Percentiles rank a stretch among this genome's conserved stretches.
Conservation (phyloP, 805 yeast species). For the Ascoidea asiatica region DNA sequence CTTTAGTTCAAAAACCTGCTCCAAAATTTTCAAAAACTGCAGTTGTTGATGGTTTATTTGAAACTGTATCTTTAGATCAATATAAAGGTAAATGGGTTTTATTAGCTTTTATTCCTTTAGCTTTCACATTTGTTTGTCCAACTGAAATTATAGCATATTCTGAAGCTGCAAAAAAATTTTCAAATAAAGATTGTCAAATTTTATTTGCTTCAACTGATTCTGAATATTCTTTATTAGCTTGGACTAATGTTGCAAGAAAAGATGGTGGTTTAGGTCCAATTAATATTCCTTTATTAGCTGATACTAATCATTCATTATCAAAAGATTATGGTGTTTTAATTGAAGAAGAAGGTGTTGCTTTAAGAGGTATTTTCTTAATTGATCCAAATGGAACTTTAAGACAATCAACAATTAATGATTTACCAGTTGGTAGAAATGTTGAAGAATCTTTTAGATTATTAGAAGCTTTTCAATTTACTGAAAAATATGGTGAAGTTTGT, state of each 20-base stretch:
- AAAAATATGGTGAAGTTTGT: slow-evolving; percentile 98
- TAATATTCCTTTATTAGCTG: slow-evolving; percentile 89
- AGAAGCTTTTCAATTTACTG: slow-evolving; percentile 99
- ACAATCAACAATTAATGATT: slow-evolving; percentile 96
- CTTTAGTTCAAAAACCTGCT: slow-evolving; percentile 89
- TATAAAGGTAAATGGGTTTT: slow-evolving; percentile 98
- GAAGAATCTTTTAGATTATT: slow-evolving; percentile 95
- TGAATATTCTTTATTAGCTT: slow-evolving; percentile 92
- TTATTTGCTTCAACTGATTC: slow-evolving; percentile 98
- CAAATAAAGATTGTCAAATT: slow-evolving; percentile 76
- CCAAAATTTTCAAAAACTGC: slow-evolving; percentile 95
- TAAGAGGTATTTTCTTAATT: slow-evolving; percentile 96
- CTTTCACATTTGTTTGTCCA: slow-evolving; percentile 99
- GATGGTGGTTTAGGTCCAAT: slow-evolving; percentile 98
- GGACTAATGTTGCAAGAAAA: slow-evolving; percentile 94
- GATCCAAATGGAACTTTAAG: slow-evolving; percentile 92
- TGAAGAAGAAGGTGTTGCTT: slow-evolving; percentile 92
- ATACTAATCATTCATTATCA: slow-evolving; percentile 90
- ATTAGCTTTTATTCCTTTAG: slow-evolving; percentile 94
- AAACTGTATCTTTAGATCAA: slow-evolving; percentile 87
- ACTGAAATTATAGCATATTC: slow-evolving; percentile 98
- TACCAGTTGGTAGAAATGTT: slow-evolving; percentile 98
- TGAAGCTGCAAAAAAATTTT: slow-evolving; percentile 83
- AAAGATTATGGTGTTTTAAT: slow-evolving; percentile 95
- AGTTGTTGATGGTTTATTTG: slow-evolving; percentile 91